Evolutionary conservation across 192 early-diverging fungal genomes (phyloP).

Genomic region (Coemansia javaensis): DNA sequence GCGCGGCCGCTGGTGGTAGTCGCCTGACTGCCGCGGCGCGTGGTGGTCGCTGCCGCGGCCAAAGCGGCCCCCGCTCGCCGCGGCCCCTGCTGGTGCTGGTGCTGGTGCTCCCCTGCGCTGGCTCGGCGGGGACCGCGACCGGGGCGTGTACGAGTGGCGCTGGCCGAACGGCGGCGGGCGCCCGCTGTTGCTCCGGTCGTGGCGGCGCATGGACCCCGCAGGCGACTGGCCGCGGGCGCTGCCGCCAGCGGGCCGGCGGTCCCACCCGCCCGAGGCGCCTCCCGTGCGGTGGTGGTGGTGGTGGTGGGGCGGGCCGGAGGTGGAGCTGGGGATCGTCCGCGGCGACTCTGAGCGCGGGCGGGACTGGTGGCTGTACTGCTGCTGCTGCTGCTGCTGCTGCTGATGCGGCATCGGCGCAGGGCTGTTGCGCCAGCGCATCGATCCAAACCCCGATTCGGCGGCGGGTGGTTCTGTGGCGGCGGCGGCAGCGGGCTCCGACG

Average conservation of each 20-base stretch:
- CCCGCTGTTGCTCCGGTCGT: too few species aligned
- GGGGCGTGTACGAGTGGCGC: constrained; percentile 3
- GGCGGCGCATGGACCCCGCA: neutral
- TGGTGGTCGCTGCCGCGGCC: neutral
- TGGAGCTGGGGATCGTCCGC: neutral
- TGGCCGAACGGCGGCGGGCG: too few species aligned
- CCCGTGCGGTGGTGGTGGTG: neutral
- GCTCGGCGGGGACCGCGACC: constrained; percentile 27
- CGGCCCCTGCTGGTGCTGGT: neutral
- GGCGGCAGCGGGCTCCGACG: too few species aligned
- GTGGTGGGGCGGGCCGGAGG: neutral
- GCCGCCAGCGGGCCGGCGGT: constrained; percentile 1
- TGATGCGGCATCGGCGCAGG: too few species aligned
- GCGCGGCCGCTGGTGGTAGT: neutral
- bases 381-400: too few species aligned
- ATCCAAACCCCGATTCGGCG: too few species aligned
- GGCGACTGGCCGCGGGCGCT: constrained; percentile 19
- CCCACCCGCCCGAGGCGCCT: neutral
- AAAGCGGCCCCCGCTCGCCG: neutral
- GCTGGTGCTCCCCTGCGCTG: constrained; percentile 4
- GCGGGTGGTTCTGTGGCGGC: too few species aligned
- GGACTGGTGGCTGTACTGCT: too few species aligned
- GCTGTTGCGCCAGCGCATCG: constrained; percentile 13
- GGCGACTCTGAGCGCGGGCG: constrained; percentile 27
- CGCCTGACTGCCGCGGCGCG: neutral